Evolutionary conservation across 306 rosid species (phyloP), one percentile per base, ranked within the genome.

Genomic region (Canavalia gladiata): DNA sequence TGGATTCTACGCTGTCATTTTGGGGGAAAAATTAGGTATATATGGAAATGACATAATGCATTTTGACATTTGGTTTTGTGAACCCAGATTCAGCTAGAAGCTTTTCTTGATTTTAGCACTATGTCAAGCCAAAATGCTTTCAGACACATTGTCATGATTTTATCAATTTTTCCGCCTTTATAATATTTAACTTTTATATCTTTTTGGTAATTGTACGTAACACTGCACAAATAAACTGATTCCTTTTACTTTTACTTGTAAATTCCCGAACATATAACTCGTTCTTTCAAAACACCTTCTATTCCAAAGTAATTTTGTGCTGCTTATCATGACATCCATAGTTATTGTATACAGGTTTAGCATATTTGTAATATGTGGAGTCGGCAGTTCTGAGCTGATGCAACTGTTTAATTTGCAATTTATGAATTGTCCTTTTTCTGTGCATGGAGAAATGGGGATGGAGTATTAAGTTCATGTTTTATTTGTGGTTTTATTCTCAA

Each of bases 151-250:
- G 37, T 65, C 49, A 2, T 30, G 59, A 12, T 41, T 72, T 80
- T 81, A 64, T 11, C 31, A 55, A 64, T 52, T 73, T 65, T 10
- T 42, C 33, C 68, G 63, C 49, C 37, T 43, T 62, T 9, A 30
- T 37, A 72, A 50, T 72, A 52, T 72, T 80, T 5, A 39, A 39
- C 1, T 72, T 60, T 41, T 78, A 57, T 46, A 55, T 79, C 77
- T n/a, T 70, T 70, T 49, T 46, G 59, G 64, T 79, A 42, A 47
- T 70, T 79, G 46, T 73, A 63, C 31, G 50, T 39, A 50, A 4
- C 68, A 39, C n/a, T 41, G n/a, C 37, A 8, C 30, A 52, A n/a
- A 25, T 45, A 13, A 72, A 63, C 5, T 57, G 18, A 29, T 25
- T 56, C 43, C 11, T 34, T 45, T 67, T 75, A 46, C n/a, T 33